These are phyloP conservation scores for Wallacemonas sp. DNA, from an alignment of 208 protist genomes.

Conservation along the genomic window DNA sequence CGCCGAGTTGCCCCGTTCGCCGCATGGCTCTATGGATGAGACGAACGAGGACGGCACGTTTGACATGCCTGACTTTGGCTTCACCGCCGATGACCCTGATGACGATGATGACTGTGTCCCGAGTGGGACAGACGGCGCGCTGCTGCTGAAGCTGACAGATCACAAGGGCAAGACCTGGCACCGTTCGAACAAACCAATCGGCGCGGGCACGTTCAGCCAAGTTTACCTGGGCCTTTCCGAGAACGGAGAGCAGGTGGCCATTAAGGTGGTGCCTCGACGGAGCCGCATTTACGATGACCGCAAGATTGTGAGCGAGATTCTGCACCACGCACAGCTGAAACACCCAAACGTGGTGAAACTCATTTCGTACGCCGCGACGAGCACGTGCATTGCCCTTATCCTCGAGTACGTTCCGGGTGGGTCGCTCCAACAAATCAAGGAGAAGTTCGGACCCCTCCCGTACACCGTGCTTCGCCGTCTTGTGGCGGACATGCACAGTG, in stretches of 20 bases:
- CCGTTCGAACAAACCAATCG: constrained; percentile 60
- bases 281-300: constrained; percentile 64
- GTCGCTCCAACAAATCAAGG: constrained; percentile 69
- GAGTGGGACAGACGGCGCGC: constrained; percentile 17
- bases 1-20: background rate
- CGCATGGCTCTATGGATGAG: background rate
- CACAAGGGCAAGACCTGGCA: constrained; percentile 58
- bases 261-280: constrained; percentile 73
- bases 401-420: constrained; percentile 88
- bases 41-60: background rate
- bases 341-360: constrained; percentile 85
- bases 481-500: constrained; percentile 73
- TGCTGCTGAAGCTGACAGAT: constrained; percentile 59
- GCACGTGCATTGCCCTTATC: constrained; percentile 69
- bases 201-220: constrained; percentile 63
- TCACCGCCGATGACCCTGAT: constrained; percentile 3
- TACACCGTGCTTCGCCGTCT: constrained; percentile 61
- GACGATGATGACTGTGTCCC: constrained; percentile 7
- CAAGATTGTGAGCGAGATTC: constrained; percentile 65
- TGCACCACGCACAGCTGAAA: constrained; percentile 50
- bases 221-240: constrained; percentile 76
- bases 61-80: constrained; percentile 6
- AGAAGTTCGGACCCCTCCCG: constrained; percentile 68
- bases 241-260: constrained; percentile 74
- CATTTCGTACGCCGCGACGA: constrained; percentile 61